Conservation (phyloP, 441 rosid genomes). For the Corymbia calophylla region DNA sequence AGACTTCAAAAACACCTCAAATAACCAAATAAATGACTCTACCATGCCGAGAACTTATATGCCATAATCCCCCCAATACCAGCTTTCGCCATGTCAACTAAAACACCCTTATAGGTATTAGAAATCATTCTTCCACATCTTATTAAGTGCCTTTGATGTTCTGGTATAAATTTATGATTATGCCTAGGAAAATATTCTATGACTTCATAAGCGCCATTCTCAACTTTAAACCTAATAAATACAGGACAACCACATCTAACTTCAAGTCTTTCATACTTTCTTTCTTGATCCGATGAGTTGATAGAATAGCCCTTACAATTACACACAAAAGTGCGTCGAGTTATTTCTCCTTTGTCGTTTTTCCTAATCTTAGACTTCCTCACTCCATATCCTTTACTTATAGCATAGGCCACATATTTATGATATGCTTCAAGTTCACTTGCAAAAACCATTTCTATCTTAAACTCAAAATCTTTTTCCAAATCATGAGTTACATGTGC, state of each 20-base stretch:
- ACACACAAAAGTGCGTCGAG: not conserved
- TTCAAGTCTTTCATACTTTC: not conserved
- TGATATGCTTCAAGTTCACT: not conserved
- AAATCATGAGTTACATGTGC: not conserved
- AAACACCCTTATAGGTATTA: not conserved
- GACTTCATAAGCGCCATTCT: not conserved
- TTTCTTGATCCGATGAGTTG: not conserved
- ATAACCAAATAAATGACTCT: not conserved
- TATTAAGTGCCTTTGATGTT: not conserved
- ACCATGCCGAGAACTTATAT: not conserved
- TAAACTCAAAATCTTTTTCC: not conserved
- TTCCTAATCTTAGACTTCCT: not conserved
- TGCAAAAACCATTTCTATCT: not conserved
- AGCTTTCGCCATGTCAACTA: not conserved
- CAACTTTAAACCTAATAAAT: not conserved
- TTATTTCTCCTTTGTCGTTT: no score
- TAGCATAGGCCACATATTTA: not conserved
- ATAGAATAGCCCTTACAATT: not conserved
- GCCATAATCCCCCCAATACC: not conserved
- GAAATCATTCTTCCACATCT: not conserved
- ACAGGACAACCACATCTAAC: not conserved
- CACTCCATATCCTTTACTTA: not conserved
- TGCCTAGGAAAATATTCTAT: fast-evolving
- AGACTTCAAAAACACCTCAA: not conserved
- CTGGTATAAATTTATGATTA: not conserved